Evolutionary conservation across 805 yeast genomes (phyloP).

Genomic region (Wickerhamiella spandovensis): DNA sequence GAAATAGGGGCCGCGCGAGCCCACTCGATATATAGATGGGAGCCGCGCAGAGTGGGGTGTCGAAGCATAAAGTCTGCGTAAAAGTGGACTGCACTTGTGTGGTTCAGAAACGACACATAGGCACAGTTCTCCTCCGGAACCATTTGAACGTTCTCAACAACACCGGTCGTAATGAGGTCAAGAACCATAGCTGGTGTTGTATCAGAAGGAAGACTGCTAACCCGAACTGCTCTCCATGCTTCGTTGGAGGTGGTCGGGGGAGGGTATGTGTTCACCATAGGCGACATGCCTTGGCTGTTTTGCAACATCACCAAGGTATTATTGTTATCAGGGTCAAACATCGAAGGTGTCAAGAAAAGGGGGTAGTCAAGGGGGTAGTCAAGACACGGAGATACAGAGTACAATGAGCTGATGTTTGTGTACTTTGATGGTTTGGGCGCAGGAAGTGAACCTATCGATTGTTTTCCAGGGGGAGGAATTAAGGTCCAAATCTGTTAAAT

Average conservation of each 20-base stretch:
- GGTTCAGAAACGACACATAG: slow-evolving; percentile 78
- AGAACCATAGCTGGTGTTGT: slow-evolving; percentile 68
- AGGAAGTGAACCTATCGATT: too few species aligned
- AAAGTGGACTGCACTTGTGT: slow-evolving; percentile 75
- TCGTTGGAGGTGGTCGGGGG: not conserved
- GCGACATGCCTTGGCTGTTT: not conserved
- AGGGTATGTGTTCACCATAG: not conserved
- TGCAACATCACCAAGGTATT: not conserved
- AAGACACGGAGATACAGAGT: too few species aligned
- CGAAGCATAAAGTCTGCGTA: slow-evolving; percentile 88
- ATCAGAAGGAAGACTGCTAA: slow-evolving; percentile 79
- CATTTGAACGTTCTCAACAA: slow-evolving; percentile 59
- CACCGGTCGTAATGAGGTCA: slow-evolving; percentile 85
- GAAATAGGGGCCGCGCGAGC: slow-evolving; percentile 67
- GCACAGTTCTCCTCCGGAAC: slow-evolving; percentile 84
- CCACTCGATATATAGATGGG: slow-evolving; percentile 86
- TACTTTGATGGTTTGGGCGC: too few species aligned
- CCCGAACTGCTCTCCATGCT: slow-evolving; percentile 59
- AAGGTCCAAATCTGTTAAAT: not conserved
- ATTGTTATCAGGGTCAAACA: not conserved
- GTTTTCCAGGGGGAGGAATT: too few species aligned
- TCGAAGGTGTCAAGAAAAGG: not conserved
- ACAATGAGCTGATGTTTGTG: too few species aligned
- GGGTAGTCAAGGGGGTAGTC: too few species aligned
- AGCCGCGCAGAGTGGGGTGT: slow-evolving; percentile 63